phyloP scores from a whole-genome alignment of 192 early-diverging fungal genomes.

The Entomortierella lignicola region DNA sequence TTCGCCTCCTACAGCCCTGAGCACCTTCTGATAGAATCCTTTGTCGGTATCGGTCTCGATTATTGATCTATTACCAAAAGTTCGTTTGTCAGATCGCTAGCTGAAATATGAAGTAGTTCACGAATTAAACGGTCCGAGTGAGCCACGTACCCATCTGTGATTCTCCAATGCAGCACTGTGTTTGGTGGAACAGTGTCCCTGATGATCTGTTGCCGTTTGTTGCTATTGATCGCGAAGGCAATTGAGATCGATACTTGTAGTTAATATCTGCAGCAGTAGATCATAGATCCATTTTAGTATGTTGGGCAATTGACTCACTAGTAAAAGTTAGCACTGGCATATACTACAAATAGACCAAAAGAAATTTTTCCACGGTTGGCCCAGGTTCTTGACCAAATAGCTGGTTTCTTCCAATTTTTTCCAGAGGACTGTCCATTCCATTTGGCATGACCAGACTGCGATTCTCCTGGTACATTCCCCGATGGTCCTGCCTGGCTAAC shows the following conservation, averaged over 20 bases:
- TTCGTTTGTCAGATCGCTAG: neutral
- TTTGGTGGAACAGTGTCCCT: conserved; percentile 49
- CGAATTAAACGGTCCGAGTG: neutral
- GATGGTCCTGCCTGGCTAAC: neutral
- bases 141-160: conserved; percentile 40
- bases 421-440: neutral
- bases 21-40: conserved; percentile 28
- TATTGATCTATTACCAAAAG: conserved; percentile 33
- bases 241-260: no score
- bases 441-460: neutral
- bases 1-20: conserved; percentile 37
- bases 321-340: conserved; percentile 37
- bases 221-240: conserved; percentile 31
- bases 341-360: conserved; percentile 44
- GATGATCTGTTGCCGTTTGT: conserved; percentile 38
- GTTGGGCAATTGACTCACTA: no score
- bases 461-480: neutral
- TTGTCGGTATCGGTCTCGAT: conserved; percentile 51
- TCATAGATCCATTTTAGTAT: no score
- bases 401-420: neutral
- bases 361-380: conserved; percentile 44
- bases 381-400: conserved; percentile 14
- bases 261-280: no score
- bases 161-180: conserved; percentile 54
- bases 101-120: neutral